Conservation (phyloP, 441 rosid genomes). For the Populus trichocarpa region DNA sequence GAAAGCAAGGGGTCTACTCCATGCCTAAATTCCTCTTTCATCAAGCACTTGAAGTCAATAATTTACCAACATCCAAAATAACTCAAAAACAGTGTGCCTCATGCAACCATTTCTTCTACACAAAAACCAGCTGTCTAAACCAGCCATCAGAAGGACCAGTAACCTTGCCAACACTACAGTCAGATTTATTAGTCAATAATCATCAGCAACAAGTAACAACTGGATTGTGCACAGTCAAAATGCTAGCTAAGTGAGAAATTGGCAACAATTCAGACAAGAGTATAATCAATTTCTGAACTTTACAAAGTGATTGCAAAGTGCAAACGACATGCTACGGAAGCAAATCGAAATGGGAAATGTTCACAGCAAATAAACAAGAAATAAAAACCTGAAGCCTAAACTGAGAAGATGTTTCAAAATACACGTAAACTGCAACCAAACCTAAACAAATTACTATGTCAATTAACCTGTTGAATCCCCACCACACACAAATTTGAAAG, state of each 20-base stretch:
- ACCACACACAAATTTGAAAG: background rate
- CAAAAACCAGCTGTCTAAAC: background rate
- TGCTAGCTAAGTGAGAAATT: background rate
- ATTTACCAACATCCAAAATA: slow-evolving; percentile 5
- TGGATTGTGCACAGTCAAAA: background rate
- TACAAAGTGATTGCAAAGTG: background rate
- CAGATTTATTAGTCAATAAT: background rate
- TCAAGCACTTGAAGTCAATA: background rate
- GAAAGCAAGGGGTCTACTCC: slow-evolving; percentile 61
- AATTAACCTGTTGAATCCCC: background rate
- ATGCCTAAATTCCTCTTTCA: slow-evolving; percentile 48
- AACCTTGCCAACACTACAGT: background rate
- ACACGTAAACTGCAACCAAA: background rate
- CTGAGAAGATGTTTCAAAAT: background rate
- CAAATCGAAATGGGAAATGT: background rate
- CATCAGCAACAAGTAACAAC: background rate
- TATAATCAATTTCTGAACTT: background rate
- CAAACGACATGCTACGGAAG: background rate
- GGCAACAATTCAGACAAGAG: background rate
- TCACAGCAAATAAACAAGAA: background rate
- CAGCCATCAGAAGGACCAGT: background rate
- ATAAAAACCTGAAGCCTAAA: background rate
- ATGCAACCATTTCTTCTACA: background rate
- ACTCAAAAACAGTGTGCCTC: background rate
- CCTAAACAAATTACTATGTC: background rate